Base-by-base conservation (phyloP, 768 basidiomycete genomes). In the Trametes coccinea region DNA sequence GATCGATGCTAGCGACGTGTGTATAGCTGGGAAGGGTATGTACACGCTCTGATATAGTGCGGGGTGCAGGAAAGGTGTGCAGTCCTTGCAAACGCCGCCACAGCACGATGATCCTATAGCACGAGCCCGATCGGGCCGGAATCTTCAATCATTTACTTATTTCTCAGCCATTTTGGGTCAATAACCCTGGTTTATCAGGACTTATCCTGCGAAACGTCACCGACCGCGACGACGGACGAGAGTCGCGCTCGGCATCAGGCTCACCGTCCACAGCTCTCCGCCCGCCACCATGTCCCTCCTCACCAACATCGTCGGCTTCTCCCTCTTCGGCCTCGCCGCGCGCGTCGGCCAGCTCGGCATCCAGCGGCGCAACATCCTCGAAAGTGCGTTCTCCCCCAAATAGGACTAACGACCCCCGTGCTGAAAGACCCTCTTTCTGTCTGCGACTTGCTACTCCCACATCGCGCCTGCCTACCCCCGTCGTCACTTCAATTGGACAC, bases 321-420 rank as follows among this genome's bases (percentile, higher is more conserved):
- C 91, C 2, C 74, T 82, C 59, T 88, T 93, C 70, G 94, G 94
- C 45, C 87, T 97, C 60, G 87, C 87, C 22, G 86, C 88, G 17
- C 83, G 95, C 61, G 79, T 93, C 62, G 92, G 91, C 68, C 93
- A 95, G 76, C 85, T 97, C 27, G 89, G 88, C 56, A 89, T 97
- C 69, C 89, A 93, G 74, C 87, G 82, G 71, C 81, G 89, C 69
- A 86, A 87, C 70, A 81, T 95, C 61, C 84, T 90, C 74, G 82
- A 86, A 48, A 92, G 94, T 95, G 71, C 73, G 93, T 83, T 22
- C 33, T 17, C 13, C 48, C 30, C 22, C 37, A n/a, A 31, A 43
- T 47, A 5, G 34, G 5, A 37, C 34, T 37, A 37, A 40, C 55
- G 3, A n/a, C 14, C 17, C 34, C 11, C 10, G 27, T 49, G 29